phyloP scores from a whole-genome alignment of 371 early-diverging fungal genomes.

The Vairimorpha necatrix region DNA sequence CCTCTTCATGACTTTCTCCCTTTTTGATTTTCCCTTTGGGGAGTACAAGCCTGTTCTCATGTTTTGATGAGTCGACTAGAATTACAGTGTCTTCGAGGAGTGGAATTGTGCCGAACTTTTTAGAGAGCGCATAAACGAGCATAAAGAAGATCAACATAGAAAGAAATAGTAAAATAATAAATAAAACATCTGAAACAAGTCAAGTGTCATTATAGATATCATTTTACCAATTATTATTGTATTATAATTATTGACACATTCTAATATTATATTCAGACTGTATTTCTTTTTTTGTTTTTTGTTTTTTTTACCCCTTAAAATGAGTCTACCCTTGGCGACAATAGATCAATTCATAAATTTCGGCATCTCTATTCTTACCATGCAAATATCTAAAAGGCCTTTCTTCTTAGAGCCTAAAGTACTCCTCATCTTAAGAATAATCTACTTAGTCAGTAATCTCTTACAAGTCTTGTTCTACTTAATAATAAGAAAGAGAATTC shows the following conservation, averaged over 20 bases:
- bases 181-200: no score
- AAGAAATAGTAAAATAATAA: no score
- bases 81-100: slow-evolving; percentile 14
- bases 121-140: no score
- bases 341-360: slow-evolving; percentile 52
- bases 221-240: no score
- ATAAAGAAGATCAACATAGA: no score
- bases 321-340: slow-evolving; percentile 45
- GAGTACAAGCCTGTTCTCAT: slow-evolving; percentile 40
- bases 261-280: no score
- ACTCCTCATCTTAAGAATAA: slow-evolving; percentile 31
- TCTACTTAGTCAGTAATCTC: slow-evolving; percentile 46
- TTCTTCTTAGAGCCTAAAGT: slow-evolving; percentile 22
- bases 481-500: slow-evolving; percentile 54
- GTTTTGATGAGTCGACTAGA: slow-evolving; percentile 28
- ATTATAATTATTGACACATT: no score
- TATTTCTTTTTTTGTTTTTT: no score
- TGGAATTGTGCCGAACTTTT: slow-evolving; percentile 17
- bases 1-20: slow-evolving; percentile 38
- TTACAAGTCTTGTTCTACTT: slow-evolving; percentile 49
- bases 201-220: no score
- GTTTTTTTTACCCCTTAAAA: slow-evolving; percentile 19
- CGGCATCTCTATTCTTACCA: slow-evolving; percentile 40
- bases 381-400: slow-evolving; percentile 47
- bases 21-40: slow-evolving; percentile 62